Conservation (phyloP, 192 early-diverging fungal species). For the Podila epicladia region DNA sequence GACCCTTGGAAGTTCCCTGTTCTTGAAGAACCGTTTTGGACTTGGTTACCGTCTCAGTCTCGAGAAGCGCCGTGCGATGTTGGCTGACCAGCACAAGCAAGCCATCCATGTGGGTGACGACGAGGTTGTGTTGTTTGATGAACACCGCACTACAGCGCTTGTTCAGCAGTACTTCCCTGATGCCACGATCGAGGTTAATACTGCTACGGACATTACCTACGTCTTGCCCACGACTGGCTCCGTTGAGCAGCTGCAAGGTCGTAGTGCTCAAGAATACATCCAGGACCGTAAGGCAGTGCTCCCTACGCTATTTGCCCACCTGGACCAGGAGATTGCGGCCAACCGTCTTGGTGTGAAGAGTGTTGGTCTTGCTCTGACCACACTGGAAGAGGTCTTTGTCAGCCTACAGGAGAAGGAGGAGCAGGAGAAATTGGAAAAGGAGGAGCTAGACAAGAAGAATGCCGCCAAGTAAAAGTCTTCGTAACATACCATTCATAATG, state of each 20-base stretch:
- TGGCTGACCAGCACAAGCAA: constrained; percentile 26
- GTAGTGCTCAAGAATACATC: constrained; percentile 38
- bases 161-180: constrained; percentile 45
- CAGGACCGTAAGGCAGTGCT: constrained; percentile 27
- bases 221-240: constrained; percentile 38
- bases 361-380: constrained; percentile 57
- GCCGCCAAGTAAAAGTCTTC: too few species aligned
- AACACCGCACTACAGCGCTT: constrained; percentile 22
- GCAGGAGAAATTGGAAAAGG: constrained; percentile 13
- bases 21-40: constrained; percentile 67
- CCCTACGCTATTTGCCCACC: constrained; percentile 27
- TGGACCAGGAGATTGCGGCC: constrained; percentile 41
- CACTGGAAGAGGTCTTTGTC: constrained; percentile 64
- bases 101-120: neutral
- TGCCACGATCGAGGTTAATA: constrained; percentile 45
- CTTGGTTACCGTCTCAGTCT: constrained; percentile 63
- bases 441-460: constrained; percentile 9
- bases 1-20: constrained; percentile 62
- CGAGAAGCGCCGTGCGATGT: constrained; percentile 52
- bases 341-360: constrained; percentile 41
- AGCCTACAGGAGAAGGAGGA: constrained; percentile 46
- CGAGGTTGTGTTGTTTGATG: constrained; percentile 34
- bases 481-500: too few species aligned
- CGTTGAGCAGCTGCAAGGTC: constrained; percentile 38
- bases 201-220: constrained; percentile 48